phyloP scores from a whole-genome alignment of 2,329 filamentous ascomycete species.

The Daldinia sp. region DNA sequence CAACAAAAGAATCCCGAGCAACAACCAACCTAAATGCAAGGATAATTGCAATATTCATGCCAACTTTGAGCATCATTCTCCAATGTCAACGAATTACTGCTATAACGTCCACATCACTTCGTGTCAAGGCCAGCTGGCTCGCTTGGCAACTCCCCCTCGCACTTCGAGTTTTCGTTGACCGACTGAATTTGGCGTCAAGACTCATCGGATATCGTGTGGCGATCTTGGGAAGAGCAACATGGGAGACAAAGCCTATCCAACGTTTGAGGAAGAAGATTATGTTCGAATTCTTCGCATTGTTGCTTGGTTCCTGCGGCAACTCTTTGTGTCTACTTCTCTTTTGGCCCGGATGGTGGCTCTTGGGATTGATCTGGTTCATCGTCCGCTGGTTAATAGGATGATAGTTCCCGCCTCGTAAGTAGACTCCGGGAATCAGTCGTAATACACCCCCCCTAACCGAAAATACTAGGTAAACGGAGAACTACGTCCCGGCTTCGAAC shows the following conservation, averaged over 20 bases:
- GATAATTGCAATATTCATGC: conserved; percentile 46
- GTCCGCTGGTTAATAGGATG: neutral
- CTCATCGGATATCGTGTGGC: neutral
- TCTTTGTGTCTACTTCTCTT: conserved; percentile 59
- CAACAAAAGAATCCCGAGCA: conserved; percentile 48
- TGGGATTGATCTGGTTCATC: conserved; percentile 46
- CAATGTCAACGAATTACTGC: conserved; percentile 49
- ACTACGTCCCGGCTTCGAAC: neutral
- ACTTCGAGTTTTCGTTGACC: conserved; percentile 35
- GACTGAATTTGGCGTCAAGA: neutral
- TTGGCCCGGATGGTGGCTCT: conserved; percentile 65
- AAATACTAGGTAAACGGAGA: neutral
- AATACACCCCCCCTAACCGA: neutral
- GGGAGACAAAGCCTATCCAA: conserved; percentile 47
- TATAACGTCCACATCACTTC: conserved; percentile 45
- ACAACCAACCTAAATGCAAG: conserved; percentile 45
- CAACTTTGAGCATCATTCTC: conserved; percentile 48
- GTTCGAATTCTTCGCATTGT: conserved; percentile 60
- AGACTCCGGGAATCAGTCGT: neutral
- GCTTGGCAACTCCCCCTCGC: conserved; percentile 43
- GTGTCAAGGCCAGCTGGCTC: conserved; percentile 46
- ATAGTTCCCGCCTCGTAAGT: neutral
- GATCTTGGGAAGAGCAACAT: conserved; percentile 41
- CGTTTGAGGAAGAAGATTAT: conserved; percentile 57
- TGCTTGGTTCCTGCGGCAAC: conserved; percentile 61